Evolutionary conservation across 768 basidiomycete genomes (phyloP).

Genomic region (Baorangia bicolor): DNA sequence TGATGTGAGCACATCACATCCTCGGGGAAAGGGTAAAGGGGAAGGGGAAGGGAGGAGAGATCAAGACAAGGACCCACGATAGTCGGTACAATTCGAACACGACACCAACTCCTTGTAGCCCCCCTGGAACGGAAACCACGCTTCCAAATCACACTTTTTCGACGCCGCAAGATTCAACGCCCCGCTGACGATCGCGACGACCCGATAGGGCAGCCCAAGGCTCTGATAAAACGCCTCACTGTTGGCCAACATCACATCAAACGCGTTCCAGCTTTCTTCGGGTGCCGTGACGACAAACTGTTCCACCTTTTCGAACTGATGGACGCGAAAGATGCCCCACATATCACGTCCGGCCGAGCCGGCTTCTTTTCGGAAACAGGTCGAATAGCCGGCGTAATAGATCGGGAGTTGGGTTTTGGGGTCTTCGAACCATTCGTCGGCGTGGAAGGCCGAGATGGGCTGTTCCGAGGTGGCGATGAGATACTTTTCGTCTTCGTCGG

Average conservation of each 20-base stretch:
- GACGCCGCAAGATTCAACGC: constrained; percentile 96
- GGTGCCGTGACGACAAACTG: constrained; percentile 96
- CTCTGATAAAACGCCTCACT: constrained; percentile 97
- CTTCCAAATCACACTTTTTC: constrained; percentile 97
- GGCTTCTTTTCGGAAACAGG: constrained; percentile 99
- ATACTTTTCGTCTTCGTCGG: constrained; percentile 93
- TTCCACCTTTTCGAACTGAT: constrained; percentile 99
- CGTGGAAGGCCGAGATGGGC: constrained; percentile 93
- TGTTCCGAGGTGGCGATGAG: constrained; percentile 99
- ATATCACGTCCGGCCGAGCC: constrained; percentile 97
- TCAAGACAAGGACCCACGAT: constrained; percentile 63
- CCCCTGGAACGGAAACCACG: constrained; percentile 99
- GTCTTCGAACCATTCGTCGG: constrained; percentile 97
- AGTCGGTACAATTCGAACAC: constrained; percentile 98
- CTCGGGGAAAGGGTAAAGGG: background rate
- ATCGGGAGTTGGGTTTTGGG: constrained; percentile 92
- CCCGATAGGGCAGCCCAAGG: constrained; percentile 86
- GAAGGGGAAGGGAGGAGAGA: background rate
- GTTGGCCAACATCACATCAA: constrained; percentile 86
- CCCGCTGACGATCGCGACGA: constrained; percentile 94
- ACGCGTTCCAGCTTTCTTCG: constrained; percentile 91
- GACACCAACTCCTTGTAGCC: constrained; percentile 97
- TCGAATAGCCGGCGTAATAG: constrained; percentile 84
- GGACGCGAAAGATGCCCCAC: constrained; percentile 99
- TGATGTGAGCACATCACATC: background rate